Evolutionary conservation across 306 rosid genomes (phyloP).

Genomic region (Ormosia semicastrata): DNA sequence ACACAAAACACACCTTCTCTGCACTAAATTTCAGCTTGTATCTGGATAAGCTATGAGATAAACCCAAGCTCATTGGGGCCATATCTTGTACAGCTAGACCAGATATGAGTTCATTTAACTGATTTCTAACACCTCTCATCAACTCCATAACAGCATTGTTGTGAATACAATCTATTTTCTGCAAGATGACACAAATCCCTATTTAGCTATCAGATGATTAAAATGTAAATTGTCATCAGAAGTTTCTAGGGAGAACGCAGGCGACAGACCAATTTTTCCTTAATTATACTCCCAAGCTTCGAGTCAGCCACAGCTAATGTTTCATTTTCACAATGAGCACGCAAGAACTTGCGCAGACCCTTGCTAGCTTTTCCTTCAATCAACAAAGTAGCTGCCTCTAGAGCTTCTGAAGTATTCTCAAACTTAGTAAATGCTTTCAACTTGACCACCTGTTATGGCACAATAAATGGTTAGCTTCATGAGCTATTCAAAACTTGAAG

Average conservation of each 20-base stretch:
- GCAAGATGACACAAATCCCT: constrained; percentile 20
- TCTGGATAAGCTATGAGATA: constrained; percentile 91
- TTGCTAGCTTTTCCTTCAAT: constrained; percentile 86
- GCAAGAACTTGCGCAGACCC: constrained; percentile 83
- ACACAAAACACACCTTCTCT: constrained; percentile 63
- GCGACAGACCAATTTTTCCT: constrained; percentile 77
- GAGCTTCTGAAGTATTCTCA: constrained; percentile 80
- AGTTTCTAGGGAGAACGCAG: neutral
- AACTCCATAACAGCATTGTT: constrained; percentile 84
- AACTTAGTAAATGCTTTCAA: constrained; percentile 87
- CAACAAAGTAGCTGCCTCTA: constrained; percentile 75
- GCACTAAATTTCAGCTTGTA: constrained; percentile 94
- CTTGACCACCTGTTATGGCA: constrained; percentile 58
- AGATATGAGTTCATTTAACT: constrained; percentile 70
- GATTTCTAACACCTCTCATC: constrained; percentile 87
- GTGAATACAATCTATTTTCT: constrained; percentile 90
- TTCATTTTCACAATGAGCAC: constrained; percentile 76
- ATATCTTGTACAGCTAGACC: constrained; percentile 87
- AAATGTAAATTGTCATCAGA: neutral
- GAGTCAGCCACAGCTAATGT: constrained; percentile 88
- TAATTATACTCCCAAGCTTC: constrained; percentile 79
- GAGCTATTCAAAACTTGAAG: neutral
- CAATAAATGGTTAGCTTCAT: neutral
- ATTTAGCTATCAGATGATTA: neutral
- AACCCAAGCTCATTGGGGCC: constrained; percentile 97